phyloP scores from a whole-genome alignment of 805 yeast genomes.

The Saccharomyces kudriavzevii region DNA sequence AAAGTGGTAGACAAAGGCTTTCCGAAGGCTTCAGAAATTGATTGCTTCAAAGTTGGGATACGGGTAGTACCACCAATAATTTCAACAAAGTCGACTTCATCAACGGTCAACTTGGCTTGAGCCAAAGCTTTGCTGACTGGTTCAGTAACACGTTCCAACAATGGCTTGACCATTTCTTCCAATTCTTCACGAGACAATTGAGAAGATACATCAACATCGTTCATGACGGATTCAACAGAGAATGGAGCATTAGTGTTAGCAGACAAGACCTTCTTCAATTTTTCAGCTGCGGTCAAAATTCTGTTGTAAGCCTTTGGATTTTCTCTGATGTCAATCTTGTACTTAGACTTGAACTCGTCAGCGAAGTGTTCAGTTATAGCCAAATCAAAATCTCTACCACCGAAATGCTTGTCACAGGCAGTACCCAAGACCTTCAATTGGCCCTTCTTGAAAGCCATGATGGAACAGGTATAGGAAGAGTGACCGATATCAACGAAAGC shows the following conservation, averaged over 20 bases:
- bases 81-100: slow-evolving; percentile 81
- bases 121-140: slow-evolving; percentile 79
- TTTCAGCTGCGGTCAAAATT: slow-evolving; percentile 84
- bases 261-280: slow-evolving; percentile 86
- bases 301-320: slow-evolving; percentile 94
- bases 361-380: slow-evolving; percentile 93
- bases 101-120: slow-evolving; percentile 62
- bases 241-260: slow-evolving; percentile 92
- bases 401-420: slow-evolving; percentile 88
- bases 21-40: slow-evolving; percentile 68
- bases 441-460: slow-evolving; percentile 88
- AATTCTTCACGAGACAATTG: slow-evolving; percentile 81
- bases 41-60: slow-evolving; percentile 85
- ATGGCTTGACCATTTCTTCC: slow-evolving; percentile 79
- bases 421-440: slow-evolving; percentile 87
- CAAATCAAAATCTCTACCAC: slow-evolving; percentile 92
- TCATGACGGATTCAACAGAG: slow-evolving; percentile 91
- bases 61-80: slow-evolving; percentile 97
- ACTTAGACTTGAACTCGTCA: slow-evolving; percentile 78
- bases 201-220: slow-evolving; percentile 90
- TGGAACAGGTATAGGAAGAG: slow-evolving; percentile 82
- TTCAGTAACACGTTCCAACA: slow-evolving; percentile 60
- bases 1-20: slow-evolving; percentile 84
- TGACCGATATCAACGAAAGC: slow-evolving; percentile 96
- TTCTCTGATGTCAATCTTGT: slow-evolving; percentile 82